A percentile compares a stretch with the other conserved stretches of the same genome.
Conservation (phyloP, 495 filamentous ascomycete species). For the Neurospora sp. region DNA sequence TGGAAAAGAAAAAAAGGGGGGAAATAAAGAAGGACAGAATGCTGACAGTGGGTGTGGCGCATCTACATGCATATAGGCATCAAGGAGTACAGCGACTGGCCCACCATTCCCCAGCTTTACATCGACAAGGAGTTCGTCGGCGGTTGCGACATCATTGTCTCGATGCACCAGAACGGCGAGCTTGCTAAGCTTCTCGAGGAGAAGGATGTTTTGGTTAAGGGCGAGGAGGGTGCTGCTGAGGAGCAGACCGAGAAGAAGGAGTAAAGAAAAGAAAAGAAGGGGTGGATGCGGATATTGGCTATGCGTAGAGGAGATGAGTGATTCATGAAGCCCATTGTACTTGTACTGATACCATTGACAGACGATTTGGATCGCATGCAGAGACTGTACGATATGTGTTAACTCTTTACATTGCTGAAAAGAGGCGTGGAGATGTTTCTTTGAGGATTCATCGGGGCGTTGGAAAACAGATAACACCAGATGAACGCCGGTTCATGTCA, state of each 20-base stretch:
- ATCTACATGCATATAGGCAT: slow-evolving; percentile 52
- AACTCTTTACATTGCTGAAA: not conserved
- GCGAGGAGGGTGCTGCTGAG: slow-evolving; percentile 5
- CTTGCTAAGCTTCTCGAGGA: slow-evolving; percentile 84
- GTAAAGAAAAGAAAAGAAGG: not conserved
- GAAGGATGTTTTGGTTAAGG: slow-evolving; percentile 59
- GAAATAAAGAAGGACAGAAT: not conserved
- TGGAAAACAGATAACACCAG: not conserved
- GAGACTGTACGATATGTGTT: not conserved
- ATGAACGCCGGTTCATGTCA: not conserved
- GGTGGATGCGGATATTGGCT: not conserved
- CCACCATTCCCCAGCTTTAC: slow-evolving; percentile 95
- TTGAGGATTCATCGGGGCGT: not conserved
- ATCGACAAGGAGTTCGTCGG: slow-evolving; percentile 92
- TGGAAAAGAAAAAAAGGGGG: not conserved
- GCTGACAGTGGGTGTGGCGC: slow-evolving; percentile 1
- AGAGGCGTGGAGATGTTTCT: not conserved
- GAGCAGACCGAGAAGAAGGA: slow-evolving; percentile 14
- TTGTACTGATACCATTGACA: not conserved
- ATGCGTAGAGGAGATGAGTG: not conserved
- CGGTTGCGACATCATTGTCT: slow-evolving; percentile 92
- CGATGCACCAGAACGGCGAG: slow-evolving; percentile 95
- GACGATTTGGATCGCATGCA: not conserved
- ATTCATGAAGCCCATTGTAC: not conserved
- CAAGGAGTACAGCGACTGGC: slow-evolving; percentile 98